Percentiles rank a stretch among this genome's conserved stretches.
phyloP scores from a whole-genome alignment of 306 rosid genomes.

The Ormosia semicastrata region DNA sequence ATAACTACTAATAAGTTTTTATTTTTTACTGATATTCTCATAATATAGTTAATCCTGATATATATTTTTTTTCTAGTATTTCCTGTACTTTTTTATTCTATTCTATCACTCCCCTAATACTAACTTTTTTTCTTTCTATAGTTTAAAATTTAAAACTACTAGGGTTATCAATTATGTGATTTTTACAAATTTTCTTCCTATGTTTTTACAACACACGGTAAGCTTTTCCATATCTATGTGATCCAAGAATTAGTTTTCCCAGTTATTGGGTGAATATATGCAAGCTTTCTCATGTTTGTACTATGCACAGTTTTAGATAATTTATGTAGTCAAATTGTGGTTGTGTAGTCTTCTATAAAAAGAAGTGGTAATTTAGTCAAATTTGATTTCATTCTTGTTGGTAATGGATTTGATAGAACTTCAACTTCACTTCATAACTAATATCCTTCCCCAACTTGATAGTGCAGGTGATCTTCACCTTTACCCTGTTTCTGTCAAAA shows the following conservation, averaged over 20 bases:
- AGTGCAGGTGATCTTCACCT: slow-evolving; percentile 92
- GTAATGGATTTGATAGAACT: not conserved
- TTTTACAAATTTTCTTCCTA: not conserved
- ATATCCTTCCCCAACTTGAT: slow-evolving; percentile 19
- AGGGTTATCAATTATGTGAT: not conserved
- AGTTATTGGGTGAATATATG: slow-evolving; percentile 9
- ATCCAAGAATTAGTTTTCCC: not conserved
- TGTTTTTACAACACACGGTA: not conserved
- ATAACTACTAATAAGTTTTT: not conserved
- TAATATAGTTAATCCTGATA: not conserved
- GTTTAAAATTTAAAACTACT: not conserved
- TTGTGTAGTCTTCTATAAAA: not conserved
- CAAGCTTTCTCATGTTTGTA: not conserved
- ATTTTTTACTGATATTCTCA: not conserved
- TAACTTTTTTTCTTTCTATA: not conserved
- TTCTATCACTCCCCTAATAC: not conserved
- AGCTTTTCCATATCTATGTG: not conserved
- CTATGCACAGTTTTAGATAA: not conserved
- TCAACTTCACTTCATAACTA: slow-evolving; percentile 11
- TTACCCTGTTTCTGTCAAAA: slow-evolving; percentile 82
- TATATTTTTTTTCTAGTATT: not conserved
- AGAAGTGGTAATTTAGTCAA: not conserved
- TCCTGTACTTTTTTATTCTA: not conserved
- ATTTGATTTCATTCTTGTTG: slow-evolving; percentile 5
- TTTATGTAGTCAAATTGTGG: not conserved